Percentiles rank a stretch among this genome's conserved stretches.
Evolutionary conservation across 345 rosid species (phyloP).

Genomic region (Conringia planisiliqua): DNA sequence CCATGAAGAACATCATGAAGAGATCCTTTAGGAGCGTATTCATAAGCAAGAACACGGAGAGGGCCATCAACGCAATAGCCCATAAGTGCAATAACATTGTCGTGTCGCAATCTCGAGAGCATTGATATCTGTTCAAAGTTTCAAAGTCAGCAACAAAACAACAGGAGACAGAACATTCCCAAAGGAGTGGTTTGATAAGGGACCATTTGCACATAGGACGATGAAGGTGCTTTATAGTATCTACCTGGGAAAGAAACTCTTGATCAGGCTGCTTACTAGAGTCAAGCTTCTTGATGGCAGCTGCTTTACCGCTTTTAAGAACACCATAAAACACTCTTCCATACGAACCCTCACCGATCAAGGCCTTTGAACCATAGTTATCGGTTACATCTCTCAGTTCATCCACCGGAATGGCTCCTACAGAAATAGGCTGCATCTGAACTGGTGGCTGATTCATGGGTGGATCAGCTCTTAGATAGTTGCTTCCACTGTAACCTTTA

Average conservation of each 20-base stretch:
- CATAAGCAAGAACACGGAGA: conserved; percentile 79
- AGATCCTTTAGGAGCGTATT: conserved; percentile 84
- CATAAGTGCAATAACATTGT: conserved; percentile 63
- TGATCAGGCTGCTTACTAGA: conserved; percentile 88
- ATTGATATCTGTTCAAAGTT: conserved; percentile 57
- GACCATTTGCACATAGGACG: not conserved
- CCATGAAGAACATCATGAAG: conserved; percentile 89
- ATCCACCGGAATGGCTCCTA: conserved; percentile 48
- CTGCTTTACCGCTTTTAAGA: conserved; percentile 50
- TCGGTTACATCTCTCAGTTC: conserved; percentile 65
- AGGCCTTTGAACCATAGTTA: conserved; percentile 55
- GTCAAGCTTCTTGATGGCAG: conserved; percentile 85
- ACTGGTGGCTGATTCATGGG: conserved; percentile 40
- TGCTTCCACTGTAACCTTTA: conserved; percentile 48
- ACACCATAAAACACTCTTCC: conserved; percentile 83
- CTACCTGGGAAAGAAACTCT: conserved; percentile 84
- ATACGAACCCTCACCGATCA: conserved; percentile 88
- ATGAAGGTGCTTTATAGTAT: not conserved
- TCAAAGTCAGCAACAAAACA: not conserved
- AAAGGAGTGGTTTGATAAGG: not conserved
- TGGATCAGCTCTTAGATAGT: conserved; percentile 38
- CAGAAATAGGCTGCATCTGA: conserved; percentile 47
- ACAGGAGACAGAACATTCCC: not conserved
- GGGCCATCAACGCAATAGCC: conserved; percentile 83
- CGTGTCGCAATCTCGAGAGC: conserved; percentile 77